Percentiles rank a stretch among this genome's conserved stretches.
phyloP scores from a whole-genome alignment of 2,329 filamentous ascomycete genomes.

The Bimuria novae-zelandiae region DNA sequence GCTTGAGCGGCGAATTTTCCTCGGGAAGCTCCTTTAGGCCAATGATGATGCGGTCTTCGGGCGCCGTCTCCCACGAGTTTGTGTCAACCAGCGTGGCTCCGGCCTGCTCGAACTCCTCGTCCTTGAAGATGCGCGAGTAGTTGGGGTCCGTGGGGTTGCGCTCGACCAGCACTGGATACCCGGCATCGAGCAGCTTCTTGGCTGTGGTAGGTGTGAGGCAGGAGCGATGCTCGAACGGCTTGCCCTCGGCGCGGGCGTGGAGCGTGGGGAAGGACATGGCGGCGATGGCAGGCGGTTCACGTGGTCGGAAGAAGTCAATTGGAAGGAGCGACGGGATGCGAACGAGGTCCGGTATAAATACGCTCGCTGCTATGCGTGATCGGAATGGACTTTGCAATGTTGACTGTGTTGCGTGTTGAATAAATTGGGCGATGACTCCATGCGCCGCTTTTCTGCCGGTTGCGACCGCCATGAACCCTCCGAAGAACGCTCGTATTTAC shows the following conservation, averaged over 20 bases:
- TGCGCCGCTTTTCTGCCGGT: constrained; percentile 22
- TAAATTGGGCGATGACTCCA: constrained; percentile 29
- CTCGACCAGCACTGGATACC: constrained; percentile 48
- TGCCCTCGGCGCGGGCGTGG: constrained; percentile 49
- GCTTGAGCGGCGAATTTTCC: constrained; percentile 43
- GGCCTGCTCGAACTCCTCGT: constrained; percentile 45
- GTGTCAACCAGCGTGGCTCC: constrained; percentile 46
- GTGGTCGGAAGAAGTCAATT: constrained; percentile 17
- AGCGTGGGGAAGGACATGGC: constrained; percentile 45
- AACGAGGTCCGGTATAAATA: constrained; percentile 8
- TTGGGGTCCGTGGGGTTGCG: constrained; percentile 45
- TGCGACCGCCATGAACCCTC: constrained; percentile 3
- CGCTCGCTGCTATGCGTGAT: constrained; percentile 9
- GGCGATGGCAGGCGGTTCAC: background rate
- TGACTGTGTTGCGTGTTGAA: constrained; percentile 9
- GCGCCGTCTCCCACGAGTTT: constrained; percentile 45
- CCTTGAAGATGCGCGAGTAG: constrained; percentile 48
- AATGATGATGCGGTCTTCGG: constrained; percentile 48
- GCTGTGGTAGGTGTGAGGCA: constrained; percentile 47
- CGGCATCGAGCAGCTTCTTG: constrained; percentile 47
- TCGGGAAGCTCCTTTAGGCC: constrained; percentile 50
- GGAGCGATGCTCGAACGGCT: constrained; percentile 48
- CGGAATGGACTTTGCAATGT: constrained; percentile 22
- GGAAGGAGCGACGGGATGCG: constrained; percentile 5
- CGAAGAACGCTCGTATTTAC: constrained; percentile 4